Percentiles rank a stretch among this genome's conserved stretches.
These are phyloP conservation scores for Acanthamoeba castellanii DNA, from an alignment of 208 protist genomes.

Conservation along the genomic window DNA sequence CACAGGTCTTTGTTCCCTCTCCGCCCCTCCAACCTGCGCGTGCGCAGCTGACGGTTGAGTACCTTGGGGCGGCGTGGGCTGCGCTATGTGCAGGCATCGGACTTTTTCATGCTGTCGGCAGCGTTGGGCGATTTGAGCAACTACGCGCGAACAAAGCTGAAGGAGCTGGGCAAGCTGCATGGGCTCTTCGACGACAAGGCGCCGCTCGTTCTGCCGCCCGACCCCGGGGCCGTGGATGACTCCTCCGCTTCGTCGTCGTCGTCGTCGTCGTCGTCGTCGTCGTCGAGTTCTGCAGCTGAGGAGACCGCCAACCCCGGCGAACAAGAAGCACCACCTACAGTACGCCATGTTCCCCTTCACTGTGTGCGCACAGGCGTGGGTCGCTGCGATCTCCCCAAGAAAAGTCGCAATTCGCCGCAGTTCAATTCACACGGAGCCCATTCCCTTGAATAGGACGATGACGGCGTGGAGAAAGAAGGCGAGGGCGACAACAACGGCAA, in stretches of 20 bases:
- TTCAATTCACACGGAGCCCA: neutral
- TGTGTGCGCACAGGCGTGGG: neutral
- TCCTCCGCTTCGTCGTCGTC: too few species aligned
- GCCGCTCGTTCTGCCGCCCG: neutral
- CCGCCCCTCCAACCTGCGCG: neutral
- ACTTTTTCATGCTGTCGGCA: conserved; percentile 37
- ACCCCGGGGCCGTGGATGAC: neutral
- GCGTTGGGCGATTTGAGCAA: conserved; percentile 47
- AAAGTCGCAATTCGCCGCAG: neutral
- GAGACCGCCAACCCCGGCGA: neutral
- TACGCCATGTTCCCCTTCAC: neutral
- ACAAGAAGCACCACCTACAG: neutral
- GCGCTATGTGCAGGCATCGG: conserved; percentile 29
- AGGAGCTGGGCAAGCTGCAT: conserved; percentile 1
- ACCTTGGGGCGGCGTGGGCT: neutral
- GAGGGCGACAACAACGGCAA: neutral
- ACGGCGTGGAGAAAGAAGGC: neutral
- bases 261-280: neutral
- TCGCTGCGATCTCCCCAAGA: neutral
- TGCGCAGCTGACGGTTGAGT: neutral
- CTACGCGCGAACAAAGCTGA: conserved; percentile 52
- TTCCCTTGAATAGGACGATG: neutral
- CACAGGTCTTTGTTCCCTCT: neutral
- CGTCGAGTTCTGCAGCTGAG: neutral
- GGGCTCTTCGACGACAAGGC: neutral